Percentiles rank a stretch among this genome's conserved stretches.
phyloP scores from a whole-genome alignment of 495 filamentous ascomycete genomes.

The Jackrogersella minutella region DNA sequence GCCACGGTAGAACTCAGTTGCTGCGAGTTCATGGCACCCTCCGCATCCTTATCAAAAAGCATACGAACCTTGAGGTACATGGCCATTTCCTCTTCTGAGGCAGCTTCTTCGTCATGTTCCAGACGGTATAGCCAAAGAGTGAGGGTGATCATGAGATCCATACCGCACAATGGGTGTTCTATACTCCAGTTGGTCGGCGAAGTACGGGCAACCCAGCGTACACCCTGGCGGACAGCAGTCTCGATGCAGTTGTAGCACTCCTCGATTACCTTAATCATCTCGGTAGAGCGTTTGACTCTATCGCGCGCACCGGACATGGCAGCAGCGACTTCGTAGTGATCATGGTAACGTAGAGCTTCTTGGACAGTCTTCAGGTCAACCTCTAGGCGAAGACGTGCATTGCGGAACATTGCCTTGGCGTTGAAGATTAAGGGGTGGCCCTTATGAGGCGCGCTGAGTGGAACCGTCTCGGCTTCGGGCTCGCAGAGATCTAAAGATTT shows the following conservation, averaged over 20 bases:
- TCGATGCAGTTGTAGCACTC: conserved; percentile 99
- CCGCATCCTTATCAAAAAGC: conserved; percentile 88
- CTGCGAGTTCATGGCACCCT: conserved; percentile 73
- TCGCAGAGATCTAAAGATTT: conserved; percentile 93
- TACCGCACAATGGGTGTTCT: conserved; percentile 94
- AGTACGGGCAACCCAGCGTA: conserved; percentile 97
- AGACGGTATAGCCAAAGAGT: conserved; percentile 98
- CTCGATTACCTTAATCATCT: conserved; percentile 98
- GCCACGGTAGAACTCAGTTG: conserved; percentile 94
- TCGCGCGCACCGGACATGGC: conserved; percentile 95
- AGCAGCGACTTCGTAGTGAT: conserved; percentile 93
- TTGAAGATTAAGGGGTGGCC: conserved; percentile 99
- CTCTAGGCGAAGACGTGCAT: conserved; percentile 89
- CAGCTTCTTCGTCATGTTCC: conserved; percentile 97
- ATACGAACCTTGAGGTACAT: conserved; percentile 96
- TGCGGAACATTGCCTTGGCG: conserved; percentile 96
- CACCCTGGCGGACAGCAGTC: conserved; percentile 90
- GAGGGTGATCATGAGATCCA: conserved; percentile 98
- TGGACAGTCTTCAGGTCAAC: conserved; percentile 96
- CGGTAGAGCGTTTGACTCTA: conserved; percentile 89
- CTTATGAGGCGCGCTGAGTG: conserved; percentile 93
- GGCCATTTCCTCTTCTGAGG: conserved; percentile 85
- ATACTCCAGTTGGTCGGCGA: conserved; percentile 99
- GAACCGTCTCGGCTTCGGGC: conserved; percentile 87
- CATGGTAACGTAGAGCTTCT: conserved; percentile 95